A percentile compares a stretch with the other conserved stretches of the same genome.
These are phyloP conservation scores for Spongospora subterranea DNA, from an alignment of 208 protist genomes.

Conservation along the genomic window DNA sequence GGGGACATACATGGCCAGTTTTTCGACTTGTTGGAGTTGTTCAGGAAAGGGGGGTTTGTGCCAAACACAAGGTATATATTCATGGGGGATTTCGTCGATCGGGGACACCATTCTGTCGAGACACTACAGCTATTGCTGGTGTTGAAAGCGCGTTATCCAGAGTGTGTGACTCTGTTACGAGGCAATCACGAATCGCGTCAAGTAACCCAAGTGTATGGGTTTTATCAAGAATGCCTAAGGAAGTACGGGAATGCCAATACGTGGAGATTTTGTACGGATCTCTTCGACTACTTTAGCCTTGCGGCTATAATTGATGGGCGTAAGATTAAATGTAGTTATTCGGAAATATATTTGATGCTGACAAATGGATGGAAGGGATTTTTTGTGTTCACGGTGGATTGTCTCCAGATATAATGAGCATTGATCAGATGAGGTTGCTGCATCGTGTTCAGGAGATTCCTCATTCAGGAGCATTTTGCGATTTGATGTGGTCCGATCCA, in stretches of 20 bases:
- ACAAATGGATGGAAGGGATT: slow-evolving; percentile 62
- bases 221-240: slow-evolving; percentile 86
- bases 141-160: slow-evolving; percentile 87
- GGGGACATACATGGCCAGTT: slow-evolving; percentile 90
- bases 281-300: slow-evolving; percentile 86
- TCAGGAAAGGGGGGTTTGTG: slow-evolving; percentile 80
- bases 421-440: slow-evolving; percentile 87
- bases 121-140: slow-evolving; percentile 86
- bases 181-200: slow-evolving; percentile 92
- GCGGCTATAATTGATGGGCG: slow-evolving; percentile 74
- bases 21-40: slow-evolving; percentile 88
- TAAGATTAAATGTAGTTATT: not conserved
- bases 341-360: not conserved
- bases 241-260: slow-evolving; percentile 87
- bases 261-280: slow-evolving; percentile 83
- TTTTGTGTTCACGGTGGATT: slow-evolving; percentile 87
- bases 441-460: slow-evolving; percentile 84
- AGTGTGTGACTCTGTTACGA: slow-evolving; percentile 86
- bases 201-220: slow-evolving; percentile 91
- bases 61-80: slow-evolving; percentile 87
- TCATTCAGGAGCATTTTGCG: slow-evolving; percentile 86
- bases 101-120: slow-evolving; percentile 90
- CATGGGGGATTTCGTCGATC: slow-evolving; percentile 93
- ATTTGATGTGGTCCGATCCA: slow-evolving; percentile 89
- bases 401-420: slow-evolving; percentile 78